These are phyloP conservation scores for Oxytropis ochrocephala DNA, from an alignment of 306 rosid species.

Conservation along the genomic window DNA sequence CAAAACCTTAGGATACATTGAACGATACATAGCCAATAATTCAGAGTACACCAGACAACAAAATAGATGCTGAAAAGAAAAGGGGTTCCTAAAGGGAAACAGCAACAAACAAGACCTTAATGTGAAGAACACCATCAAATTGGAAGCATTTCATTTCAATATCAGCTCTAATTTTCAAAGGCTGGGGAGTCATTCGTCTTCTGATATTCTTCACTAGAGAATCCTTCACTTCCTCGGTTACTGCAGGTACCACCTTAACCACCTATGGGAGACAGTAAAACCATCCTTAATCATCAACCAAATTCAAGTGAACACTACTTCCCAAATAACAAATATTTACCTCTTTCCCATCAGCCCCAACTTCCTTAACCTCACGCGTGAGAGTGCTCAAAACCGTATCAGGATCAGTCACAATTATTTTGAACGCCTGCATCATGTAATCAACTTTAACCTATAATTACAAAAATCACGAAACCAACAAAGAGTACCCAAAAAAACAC, in stretches of 20 bases:
- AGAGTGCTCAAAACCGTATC: constrained; percentile 74
- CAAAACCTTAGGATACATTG: not conserved
- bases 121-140: constrained; percentile 95
- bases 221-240: constrained; percentile 82
- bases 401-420: constrained; percentile 78
- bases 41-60: not conserved
- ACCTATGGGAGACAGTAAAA: constrained; percentile 34
- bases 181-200: constrained; percentile 96
- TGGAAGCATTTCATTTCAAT: constrained; percentile 91
- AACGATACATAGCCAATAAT: not conserved
- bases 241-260: constrained; percentile 79
- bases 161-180: constrained; percentile 81
- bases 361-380: constrained; percentile 77
- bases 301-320: not conserved
- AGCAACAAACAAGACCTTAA: constrained; percentile 45
- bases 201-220: constrained; percentile 69
- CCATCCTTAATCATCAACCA: not conserved
- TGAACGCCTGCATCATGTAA: constrained; percentile 74
- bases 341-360: constrained; percentile 91
- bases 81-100: not conserved
- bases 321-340: constrained; percentile 29
- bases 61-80: not conserved
- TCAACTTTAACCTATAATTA: not conserved
- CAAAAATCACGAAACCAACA: not conserved
- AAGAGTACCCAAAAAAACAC: not conserved